Base-by-base conservation (phyloP, 2,329 filamentous ascomycete species). In the Colletotrichum kahawae region DNA sequence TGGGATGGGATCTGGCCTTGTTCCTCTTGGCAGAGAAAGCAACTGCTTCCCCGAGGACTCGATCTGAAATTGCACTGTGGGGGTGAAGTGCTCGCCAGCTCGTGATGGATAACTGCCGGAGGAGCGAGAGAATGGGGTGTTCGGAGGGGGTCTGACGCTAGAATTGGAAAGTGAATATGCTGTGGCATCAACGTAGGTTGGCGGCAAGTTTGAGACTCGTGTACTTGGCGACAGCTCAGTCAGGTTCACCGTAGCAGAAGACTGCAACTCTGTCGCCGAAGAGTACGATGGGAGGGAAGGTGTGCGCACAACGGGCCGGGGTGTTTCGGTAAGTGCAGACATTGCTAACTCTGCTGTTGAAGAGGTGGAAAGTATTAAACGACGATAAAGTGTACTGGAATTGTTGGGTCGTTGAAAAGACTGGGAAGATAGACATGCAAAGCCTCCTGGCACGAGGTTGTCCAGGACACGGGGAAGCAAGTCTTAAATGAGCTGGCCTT, bases 51-150 rank as follows among this genome's bases (percentile, higher is more conserved):
- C 90, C 7, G 76, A 76, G 1, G 87, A 83, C 76, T 89, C 84
- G 77, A 92, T 86, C 75, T 90, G 88, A 29, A 91, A 83, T 13
- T 84, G 82, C 27, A 82, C 81, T 2, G 87, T 87, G 4, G 88
- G 83, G 9, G 70, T 76, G 80, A 91, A 90, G 64, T 63, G 74
- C 0, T 79, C 31, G 13, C 14, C 18, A 18, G 36, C 6, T 21
- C 78, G 56, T 24, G 79, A 7, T 7, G 67, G 65, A 10, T 78
- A 57, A 6, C 18, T n/a, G 5, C 13, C 36, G 21, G 43, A 51
- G 43, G 43, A 51, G n/a, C 12, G 43, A 51, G 43, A 24, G 13
- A 6, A 5, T 7, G 43, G 43, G 12, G 43, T 51, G 43, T 51
- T 51, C n/a, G 43, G n/a, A 21, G 43, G n/a, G 21, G n/a, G 43